Evolutionary conservation across 352 stramenopile genomes (phyloP), one percentile per base, ranked within the genome.

Genomic region (Globisporangium sylvaticum): DNA sequence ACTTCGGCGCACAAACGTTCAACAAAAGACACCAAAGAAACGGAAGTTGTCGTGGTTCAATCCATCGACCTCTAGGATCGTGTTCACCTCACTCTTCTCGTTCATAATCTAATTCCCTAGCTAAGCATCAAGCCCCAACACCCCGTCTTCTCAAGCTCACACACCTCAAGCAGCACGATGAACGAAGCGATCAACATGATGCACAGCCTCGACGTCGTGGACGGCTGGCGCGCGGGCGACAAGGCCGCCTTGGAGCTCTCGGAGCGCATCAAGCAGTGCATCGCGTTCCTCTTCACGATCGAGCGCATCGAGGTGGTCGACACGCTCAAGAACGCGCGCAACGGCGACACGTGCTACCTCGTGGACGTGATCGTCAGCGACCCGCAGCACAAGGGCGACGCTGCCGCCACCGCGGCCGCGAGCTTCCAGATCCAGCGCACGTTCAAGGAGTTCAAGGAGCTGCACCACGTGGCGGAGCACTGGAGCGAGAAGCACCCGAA

Each of bases 391-490:
- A 34, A 66, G 50, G 31, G n/a, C 32, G 25, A 48, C 32, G 37
- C 34, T n/a, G 12, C 10, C 2, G 10, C 37, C 10, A 44, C 37
- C 10, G 12, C 24, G 32, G 27, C 34, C 2, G 25, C 52, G 37
- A 62, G 62, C 25, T 67, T 67, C 62, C 62, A 67, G 62, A 67
- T 67, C 52, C 32, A 61, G 37, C 62, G 62, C 24, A 62, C 62
- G 34, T 27, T 54, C 32, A 39, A 55, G n/a, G 62, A 67, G 50
- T 67, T 67, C 62, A 61, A 67, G 25, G 50, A 60, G 24, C 34
- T 67, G 22, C 50, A 62, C 10, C 53, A 56, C 37, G 24, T 55
- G 20, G 24, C 25, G 1, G 31, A 53, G 18, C 62, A 67, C 62
- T 67, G 62, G 62, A 55, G 24, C 10, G 34, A 27, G 18, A 61